Evolutionary conservation across 352 stramenopile genomes (phyloP).

Genomic region (Phytophthora syringae): DNA sequence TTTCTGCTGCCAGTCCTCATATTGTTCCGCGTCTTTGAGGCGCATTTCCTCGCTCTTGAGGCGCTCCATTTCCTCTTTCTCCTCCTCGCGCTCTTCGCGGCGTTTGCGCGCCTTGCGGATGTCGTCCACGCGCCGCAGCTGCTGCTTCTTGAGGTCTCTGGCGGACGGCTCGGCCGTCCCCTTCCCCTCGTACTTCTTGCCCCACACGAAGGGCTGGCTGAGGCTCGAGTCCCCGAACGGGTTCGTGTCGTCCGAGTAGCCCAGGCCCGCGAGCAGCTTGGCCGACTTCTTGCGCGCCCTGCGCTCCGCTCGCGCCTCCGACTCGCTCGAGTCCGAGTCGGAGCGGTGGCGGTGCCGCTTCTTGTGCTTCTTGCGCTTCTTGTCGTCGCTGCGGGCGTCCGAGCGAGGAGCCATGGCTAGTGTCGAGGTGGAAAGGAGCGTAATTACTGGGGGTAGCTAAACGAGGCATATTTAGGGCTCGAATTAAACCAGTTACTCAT

Average conservation of each 20-base stretch:
- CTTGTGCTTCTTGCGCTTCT: conserved; percentile 40
- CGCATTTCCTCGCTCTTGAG: conserved; percentile 95
- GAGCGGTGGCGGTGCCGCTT: conserved; percentile 32
- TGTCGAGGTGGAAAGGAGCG: too few species aligned
- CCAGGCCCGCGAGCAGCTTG: conserved; percentile 86
- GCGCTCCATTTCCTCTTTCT: conserved; percentile 96
- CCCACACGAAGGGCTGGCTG: conserved; percentile 97
- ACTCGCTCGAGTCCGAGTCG: conserved; percentile 37
- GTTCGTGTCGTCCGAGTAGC: conserved; percentile 99
- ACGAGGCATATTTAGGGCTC: too few species aligned
- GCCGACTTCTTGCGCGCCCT: conserved; percentile 73
- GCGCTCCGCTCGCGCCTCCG: conserved; percentile 56
- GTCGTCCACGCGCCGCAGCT: conserved; percentile 92
- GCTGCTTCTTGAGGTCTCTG: conserved; percentile 68
- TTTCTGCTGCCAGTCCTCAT: conserved; percentile 98
- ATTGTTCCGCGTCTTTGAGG: conserved; percentile 96
- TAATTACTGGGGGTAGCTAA: too few species aligned
- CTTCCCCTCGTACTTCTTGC: conserved; percentile 93
- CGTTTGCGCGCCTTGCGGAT: conserved; percentile 96
- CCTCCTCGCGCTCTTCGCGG: conserved; percentile 85
- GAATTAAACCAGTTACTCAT: too few species aligned
- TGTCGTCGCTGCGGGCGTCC: conserved; percentile 5
- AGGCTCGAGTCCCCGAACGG: conserved; percentile 98
- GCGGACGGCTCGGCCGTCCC: conserved; percentile 41
- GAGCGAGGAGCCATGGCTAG: conserved; percentile 12